Evolutionary conservation across 1,284 basidiomycete genomes (phyloP).

Genomic region (Caloboletus firmus): DNA sequence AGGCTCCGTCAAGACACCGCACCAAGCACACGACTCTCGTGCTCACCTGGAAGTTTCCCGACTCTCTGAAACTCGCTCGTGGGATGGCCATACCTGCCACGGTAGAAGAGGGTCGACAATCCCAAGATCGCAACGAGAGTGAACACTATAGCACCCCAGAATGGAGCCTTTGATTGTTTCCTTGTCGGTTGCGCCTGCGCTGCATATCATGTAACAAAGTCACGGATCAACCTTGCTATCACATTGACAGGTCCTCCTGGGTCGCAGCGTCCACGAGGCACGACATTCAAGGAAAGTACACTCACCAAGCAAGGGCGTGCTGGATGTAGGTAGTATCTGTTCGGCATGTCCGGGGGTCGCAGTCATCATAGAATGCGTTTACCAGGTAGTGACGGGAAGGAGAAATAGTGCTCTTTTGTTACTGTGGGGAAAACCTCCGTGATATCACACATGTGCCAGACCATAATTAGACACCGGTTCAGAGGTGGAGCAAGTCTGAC

Average conservation of each 20-base stretch:
- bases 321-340: constrained; percentile 7
- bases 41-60: constrained; percentile 33
- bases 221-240: not conserved
- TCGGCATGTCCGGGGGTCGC: not conserved
- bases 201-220: not conserved
- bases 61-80: constrained; percentile 15
- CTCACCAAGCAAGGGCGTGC: constrained; percentile 26
- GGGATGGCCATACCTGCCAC: not conserved
- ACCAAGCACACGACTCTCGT: not conserved
- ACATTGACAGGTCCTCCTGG: not conserved
- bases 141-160: constrained; percentile 18
- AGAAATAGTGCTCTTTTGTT: not conserved
- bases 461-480: not conserved
- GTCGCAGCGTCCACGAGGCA: not conserved
- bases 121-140: constrained; percentile 23
- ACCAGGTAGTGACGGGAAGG: not conserved
- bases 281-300: not conserved
- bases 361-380: constrained; percentile 13
- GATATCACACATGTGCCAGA: not conserved
- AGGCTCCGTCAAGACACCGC: constrained; percentile 8
- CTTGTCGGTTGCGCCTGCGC: constrained; percentile 1
- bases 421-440: constrained; percentile 7
- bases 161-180: not conserved
- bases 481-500: not conserved
- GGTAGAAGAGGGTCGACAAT: constrained; percentile 14